Base-by-base conservation (phyloP, 2,329 filamentous ascomycete genomes). In the Emergomyces pasteurianus region DNA sequence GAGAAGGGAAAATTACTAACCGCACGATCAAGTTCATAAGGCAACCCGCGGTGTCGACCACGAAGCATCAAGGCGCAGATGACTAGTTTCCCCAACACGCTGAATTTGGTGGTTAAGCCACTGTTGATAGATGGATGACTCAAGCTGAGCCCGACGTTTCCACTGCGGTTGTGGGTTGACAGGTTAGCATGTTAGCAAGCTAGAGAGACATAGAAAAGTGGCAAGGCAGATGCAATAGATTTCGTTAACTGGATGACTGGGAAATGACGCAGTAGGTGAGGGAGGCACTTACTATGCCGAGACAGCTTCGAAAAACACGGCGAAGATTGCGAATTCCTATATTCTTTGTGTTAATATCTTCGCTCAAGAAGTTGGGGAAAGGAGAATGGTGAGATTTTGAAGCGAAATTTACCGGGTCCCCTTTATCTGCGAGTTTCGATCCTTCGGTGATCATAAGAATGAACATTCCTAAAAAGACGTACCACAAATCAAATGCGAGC, bases 401-500 rank as follows among this genome's bases (percentile, higher is more conserved):
- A 31, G 54, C 14, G 52, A 18, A 21, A 62, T 64, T 53, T 50
- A 70, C 70, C 14, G 69, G 66, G 31, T 57, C 55, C 26, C 14
- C 16, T 14, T 47, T 57, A 54, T 67, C 63, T 59, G 66, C 67
- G 26, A 72, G 69, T 23, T 64, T 63, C 8, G 62, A 61, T 0
- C 68, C 61, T 69, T 87, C 84, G 59, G 85, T 81, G 43, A 80
- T 75, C 61, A 78, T 57, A 21, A 57, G 55, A 28, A 57, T 31
- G 63, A 86, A 78, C 43, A 83, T 76, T 9, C 82, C 81, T 0
- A 85, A 69, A 9, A 83, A 79, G n/a, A 87, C 80, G 71, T 80
- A 83, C 84, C 85, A 86, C 28, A 87, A 72, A 67, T 87, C 85
- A 69, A 86, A 83, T 14, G 80, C 80, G 1, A 87, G 77, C 69